A percentile compares a stretch with the other conserved stretches of the same genome.
phyloP scores from a whole-genome alignment of 2,329 filamentous ascomycete species.

The Fusarium sp. region DNA sequence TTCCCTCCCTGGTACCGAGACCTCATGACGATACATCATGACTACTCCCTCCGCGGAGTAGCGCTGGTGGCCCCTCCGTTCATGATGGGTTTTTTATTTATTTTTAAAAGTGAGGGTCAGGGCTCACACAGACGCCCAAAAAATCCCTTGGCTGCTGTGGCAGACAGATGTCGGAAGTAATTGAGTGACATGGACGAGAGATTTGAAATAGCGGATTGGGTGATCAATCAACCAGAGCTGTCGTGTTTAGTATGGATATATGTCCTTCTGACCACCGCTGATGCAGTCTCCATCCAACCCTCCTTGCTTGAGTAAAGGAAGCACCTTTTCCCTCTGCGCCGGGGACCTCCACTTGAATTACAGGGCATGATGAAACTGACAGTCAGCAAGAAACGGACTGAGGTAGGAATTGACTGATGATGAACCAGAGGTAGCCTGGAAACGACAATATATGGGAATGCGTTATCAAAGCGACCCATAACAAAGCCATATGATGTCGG shows the following conservation, averaged over 20 bases:
- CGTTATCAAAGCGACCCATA: conserved; percentile 25
- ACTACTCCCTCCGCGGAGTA: conserved; percentile 29
- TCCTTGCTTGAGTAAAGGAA: conserved; percentile 14
- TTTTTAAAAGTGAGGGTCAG: conserved; percentile 15
- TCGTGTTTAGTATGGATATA: conserved; percentile 3
- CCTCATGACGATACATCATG: conserved; percentile 37
- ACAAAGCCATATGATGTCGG: conserved; percentile 15
- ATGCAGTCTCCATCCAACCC: conserved; percentile 15
- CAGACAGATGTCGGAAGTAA: conserved; percentile 24
- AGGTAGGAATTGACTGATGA: conserved; percentile 22
- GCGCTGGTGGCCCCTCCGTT: conserved; percentile 35
- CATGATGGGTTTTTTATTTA: conserved; percentile 22
- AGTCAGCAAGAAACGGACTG: conserved; percentile 2
- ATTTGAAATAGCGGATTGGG: conserved; percentile 29
- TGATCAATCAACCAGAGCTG: conserved; percentile 8
- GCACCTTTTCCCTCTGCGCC: conserved; percentile 14
- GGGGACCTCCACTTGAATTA: not conserved
- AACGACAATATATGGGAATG: conserved; percentile 29
- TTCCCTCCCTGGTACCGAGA: conserved; percentile 35
- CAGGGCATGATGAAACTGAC: conserved; percentile 2
- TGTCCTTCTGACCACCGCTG: conserved; percentile 39
- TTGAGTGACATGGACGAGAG: conserved; percentile 7
- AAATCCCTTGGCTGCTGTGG: conserved; percentile 15
- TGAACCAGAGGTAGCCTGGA: conserved; percentile 12
- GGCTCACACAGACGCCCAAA: conserved; percentile 24